Percentiles rank a stretch among this genome's conserved stretches.
These are phyloP conservation scores for Pulicaria dysenterica DNA, from an alignment of 129 eudicot genomes.

Conservation along the genomic window DNA sequence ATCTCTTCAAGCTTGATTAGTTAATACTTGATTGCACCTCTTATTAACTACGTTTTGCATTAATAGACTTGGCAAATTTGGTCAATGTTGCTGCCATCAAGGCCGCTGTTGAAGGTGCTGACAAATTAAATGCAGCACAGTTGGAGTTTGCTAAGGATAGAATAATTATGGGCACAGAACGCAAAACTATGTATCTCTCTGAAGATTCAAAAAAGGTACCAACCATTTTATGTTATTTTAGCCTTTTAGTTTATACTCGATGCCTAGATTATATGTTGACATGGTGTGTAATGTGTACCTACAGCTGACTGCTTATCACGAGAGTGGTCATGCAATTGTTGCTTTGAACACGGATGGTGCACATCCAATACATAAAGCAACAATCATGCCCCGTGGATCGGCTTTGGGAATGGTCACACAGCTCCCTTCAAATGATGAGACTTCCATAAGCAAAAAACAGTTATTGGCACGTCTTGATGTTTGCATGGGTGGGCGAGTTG, in stretches of 20 bases:
- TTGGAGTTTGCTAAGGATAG: conserved; percentile 95
- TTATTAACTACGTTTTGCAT: background rate
- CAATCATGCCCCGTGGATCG: conserved; percentile 93
- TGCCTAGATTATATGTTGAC: background rate
- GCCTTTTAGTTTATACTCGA: background rate
- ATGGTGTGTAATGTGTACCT: conserved; percentile 10
- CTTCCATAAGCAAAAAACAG: conserved; percentile 86
- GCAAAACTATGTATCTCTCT: conserved; percentile 82
- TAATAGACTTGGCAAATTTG: conserved; percentile 86
- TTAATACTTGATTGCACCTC: background rate
- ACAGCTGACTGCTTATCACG: conserved; percentile 95
- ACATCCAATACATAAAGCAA: conserved; percentile 92
- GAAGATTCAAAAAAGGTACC: conserved; percentile 85
- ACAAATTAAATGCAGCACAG: conserved; percentile 62
- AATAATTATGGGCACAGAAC: conserved; percentile 92
- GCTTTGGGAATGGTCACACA: conserved; percentile 98
- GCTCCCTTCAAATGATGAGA: conserved; percentile 88
- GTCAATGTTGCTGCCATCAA: conserved; percentile 93
- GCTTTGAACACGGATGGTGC: conserved; percentile 94
- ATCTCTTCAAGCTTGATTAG: background rate
- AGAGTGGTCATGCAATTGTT: conserved; percentile 97
- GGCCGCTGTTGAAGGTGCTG: conserved; percentile 98
- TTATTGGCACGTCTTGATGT: conserved; percentile 94
- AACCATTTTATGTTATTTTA: conserved; percentile 1
- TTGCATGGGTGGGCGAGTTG: conserved; percentile 99